Evolutionary conservation across 305 asterid genomes (phyloP).

Genomic region (Andrographis paniculata): DNA sequence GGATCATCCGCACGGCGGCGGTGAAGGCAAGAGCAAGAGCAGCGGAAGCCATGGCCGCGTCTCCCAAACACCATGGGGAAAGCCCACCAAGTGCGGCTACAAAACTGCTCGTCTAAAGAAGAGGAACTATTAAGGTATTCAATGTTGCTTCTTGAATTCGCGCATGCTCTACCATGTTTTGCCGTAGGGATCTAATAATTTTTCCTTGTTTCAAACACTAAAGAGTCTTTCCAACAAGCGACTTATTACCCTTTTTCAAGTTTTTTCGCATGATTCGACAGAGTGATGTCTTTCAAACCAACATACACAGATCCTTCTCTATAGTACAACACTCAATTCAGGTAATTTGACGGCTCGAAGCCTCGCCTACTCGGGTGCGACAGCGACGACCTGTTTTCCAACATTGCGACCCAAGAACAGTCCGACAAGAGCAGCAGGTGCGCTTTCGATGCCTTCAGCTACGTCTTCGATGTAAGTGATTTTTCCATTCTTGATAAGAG

Average conservation of each 20-base stretch:
- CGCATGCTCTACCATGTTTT: no score
- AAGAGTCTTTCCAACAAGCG: no score
- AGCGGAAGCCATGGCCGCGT: constrained; percentile 71
- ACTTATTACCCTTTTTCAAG: no score
- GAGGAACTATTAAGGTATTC: constrained; percentile 29
- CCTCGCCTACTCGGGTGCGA: not conserved
- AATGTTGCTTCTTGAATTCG: no score
- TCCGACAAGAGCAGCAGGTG: constrained; percentile 1
- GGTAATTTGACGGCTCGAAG: no score
- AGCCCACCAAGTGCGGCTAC: constrained; percentile 85
- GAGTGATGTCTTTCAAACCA: no score
- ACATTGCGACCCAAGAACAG: constrained; percentile 3
- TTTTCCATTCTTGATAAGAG: not conserved
- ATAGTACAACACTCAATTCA: no score
- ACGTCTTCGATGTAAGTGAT: not conserved
- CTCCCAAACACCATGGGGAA: constrained; percentile 87
- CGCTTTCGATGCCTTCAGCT: not conserved
- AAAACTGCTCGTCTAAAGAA: constrained; percentile 72
- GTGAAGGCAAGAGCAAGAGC: constrained; percentile 96
- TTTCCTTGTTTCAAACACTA: no score
- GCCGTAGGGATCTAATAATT: no score
- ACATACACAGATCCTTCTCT: no score
- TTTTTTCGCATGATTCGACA: no score
- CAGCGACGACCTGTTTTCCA: not conserved
- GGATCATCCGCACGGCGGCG: constrained; percentile 97